Conservation (phyloP, 306 rosid species). For the Cucumis sativus region Cucumber_9930_V3 NC_026656.2:2347001-2347500, state of each 20-base stretch:
- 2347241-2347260: slow-evolving; percentile 18
- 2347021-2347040: slow-evolving; percentile 26
- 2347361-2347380: not conserved
- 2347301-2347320: not conserved
- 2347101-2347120: not conserved
- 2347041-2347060: not conserved
- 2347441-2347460: not conserved
- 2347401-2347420: not conserved
- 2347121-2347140: not conserved
- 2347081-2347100: not conserved
- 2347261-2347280: not conserved
- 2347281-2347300: not conserved
- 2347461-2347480: not conserved
- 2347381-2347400: not conserved
- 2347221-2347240: slow-evolving; percentile 26
- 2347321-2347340: slow-evolving; percentile 3
- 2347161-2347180: not conserved
- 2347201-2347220: not conserved
- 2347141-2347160: not conserved
- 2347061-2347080: not conserved
- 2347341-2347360: not conserved
- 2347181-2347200: not conserved
- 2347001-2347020: slow-evolving; percentile 32
- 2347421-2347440: not conserved
- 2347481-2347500: not conserved